Base-by-base conservation (phyloP, 768 basidiomycete species). In the Lactarius vividus region DNA sequence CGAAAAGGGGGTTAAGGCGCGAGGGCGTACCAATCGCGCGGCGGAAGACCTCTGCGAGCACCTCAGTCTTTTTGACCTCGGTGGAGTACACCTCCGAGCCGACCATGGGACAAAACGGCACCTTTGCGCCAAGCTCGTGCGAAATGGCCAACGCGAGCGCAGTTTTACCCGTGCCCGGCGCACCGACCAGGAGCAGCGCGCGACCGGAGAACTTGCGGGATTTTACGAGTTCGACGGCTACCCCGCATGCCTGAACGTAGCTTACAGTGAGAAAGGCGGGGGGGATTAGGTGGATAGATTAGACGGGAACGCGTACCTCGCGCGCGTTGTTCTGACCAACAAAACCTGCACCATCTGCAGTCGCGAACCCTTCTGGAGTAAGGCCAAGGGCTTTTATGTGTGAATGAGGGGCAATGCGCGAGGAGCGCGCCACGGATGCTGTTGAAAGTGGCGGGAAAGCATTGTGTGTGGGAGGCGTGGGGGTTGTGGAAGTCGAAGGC, bases 21-120 rank as follows among this genome's bases (percentile, higher is more conserved):
- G 26, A 1, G 10, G 26, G 82, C 90, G 74, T 73, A 94, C 96
- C 96, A 67, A 99, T 99, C 15, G 97, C 96, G 71, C 97, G 81
- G 64, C 96, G 83, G 78, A 98, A 98, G 42, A 88, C 86, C 76
- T 98, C 96, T 57, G 95, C 94, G 23, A 99, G 80, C 5, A 98
- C 96, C 74, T 98, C 97, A 1, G 97, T 98, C 84, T 99, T 99
- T 81, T 98, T 98, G 63, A 99, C 95, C 77, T 98, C 96, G 3
- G 92, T 88, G 46, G 89, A 92, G 74, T 97, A 98, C 67, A 98
- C 97, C 77, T 99, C 97, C 23, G 88, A 91, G 0, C 97, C 97
- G 52, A 98, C 97, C 94, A 98, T 98, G 5, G 95, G 94, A 75
- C 96, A 98, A 75, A 99, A 98, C 0, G 97, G 97, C 1, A 98